phyloP scores from a whole-genome alignment of 305 asterid species.

The Fraxinus nigra region DNA sequence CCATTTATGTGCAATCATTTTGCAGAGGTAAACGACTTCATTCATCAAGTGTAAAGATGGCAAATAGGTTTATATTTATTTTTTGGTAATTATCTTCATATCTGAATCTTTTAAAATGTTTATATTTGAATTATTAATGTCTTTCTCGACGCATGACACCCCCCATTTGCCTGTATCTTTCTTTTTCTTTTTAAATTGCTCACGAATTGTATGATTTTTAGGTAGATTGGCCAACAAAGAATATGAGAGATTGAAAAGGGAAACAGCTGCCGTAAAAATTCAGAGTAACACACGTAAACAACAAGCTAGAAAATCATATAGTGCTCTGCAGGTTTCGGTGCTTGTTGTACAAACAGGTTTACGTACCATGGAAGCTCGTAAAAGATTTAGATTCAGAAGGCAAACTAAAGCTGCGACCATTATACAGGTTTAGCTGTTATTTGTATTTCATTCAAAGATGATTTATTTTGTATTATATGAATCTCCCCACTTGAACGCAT shows the following conservation, averaged over 20 bases:
- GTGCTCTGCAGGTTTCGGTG: conserved; percentile 50
- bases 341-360: conserved; percentile 79
- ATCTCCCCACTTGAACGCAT: conserved; percentile 28
- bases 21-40: conserved; percentile 69
- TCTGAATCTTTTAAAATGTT: neutral
- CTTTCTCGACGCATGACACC: conserved; percentile 1
- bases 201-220: conserved; percentile 31
- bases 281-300: conserved; percentile 55
- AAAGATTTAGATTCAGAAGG: conserved; percentile 58
- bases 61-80: neutral
- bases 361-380: conserved; percentile 73
- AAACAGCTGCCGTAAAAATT: conserved; percentile 84
- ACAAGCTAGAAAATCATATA: conserved; percentile 62
- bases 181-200: conserved; percentile 13
- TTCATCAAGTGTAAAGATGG: conserved; percentile 10
- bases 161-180: conserved; percentile 9
- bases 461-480: conserved; percentile 19
- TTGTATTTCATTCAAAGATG: conserved; percentile 15
- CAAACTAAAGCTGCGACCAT: conserved; percentile 73
- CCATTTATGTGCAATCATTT: conserved; percentile 67
- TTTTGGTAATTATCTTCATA: neutral
- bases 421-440: conserved; percentile 61
- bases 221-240: conserved; percentile 82
- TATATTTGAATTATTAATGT: conserved; percentile 2
- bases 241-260: conserved; percentile 54